These are phyloP conservation scores for Coemansia sp. DNA, from an alignment of 192 early-diverging fungal genomes.

Conservation along the genomic window DNA sequence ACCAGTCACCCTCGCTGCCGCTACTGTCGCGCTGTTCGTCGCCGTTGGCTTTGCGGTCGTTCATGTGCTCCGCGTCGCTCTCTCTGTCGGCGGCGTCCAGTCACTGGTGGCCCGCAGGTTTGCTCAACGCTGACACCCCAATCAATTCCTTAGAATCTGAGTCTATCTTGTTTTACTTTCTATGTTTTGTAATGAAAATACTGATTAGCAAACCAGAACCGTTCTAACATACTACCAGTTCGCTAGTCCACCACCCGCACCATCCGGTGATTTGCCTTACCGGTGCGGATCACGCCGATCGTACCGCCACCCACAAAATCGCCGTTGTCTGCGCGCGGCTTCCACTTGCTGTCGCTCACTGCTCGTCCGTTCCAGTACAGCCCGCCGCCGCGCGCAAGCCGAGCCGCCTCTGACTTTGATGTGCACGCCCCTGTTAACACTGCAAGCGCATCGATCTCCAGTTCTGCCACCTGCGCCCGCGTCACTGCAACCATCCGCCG, in stretches of 20 bases:
- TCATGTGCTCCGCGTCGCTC: slow-evolving; percentile 22
- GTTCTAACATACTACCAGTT: not conserved
- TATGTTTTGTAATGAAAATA: no score
- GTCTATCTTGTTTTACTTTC: no score
- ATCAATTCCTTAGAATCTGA: not conserved
- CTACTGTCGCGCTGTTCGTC: slow-evolving; percentile 10
- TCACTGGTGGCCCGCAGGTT: slow-evolving; percentile 8
- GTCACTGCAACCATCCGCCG: slow-evolving; percentile 56
- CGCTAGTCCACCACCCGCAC: slow-evolving; percentile 35
- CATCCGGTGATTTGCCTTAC: slow-evolving; percentile 76
- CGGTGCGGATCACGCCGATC: slow-evolving; percentile 70
- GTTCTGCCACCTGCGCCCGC: slow-evolving; percentile 45
- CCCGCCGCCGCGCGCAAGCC: slow-evolving; percentile 74
- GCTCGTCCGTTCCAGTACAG: slow-evolving; percentile 63
- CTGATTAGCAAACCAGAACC: no score
- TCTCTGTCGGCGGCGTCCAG: slow-evolving; percentile 18
- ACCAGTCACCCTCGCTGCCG: slow-evolving; percentile 21
- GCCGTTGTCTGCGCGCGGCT: slow-evolving; percentile 6
- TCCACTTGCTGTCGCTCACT: slow-evolving; percentile 33
- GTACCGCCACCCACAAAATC: slow-evolving; percentile 65
- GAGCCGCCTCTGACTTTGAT: slow-evolving; percentile 76
- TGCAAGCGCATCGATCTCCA: slow-evolving; percentile 61
- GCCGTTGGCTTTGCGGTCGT: slow-evolving; percentile 35
- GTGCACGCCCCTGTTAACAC: slow-evolving; percentile 60
- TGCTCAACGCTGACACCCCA: not conserved